phyloP scores from a whole-genome alignment of 164 flowering plant species.

The Vitis riparia region DNA sequence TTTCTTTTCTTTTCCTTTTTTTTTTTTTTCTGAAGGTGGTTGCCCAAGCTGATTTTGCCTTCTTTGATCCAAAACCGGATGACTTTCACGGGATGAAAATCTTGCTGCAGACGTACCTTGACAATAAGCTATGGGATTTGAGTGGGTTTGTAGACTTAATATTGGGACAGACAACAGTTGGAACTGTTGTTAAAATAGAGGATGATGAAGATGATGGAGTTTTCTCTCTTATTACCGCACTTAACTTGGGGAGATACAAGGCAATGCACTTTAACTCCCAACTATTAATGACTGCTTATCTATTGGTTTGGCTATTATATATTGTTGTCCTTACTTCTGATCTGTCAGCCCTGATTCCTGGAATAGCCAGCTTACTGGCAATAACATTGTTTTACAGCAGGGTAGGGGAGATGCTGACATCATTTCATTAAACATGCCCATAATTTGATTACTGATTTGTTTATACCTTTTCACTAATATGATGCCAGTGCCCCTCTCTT shows the following conservation, averaged over 20 bases:
- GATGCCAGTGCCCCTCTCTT: too few relatives aligned
- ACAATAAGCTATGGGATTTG: constrained; percentile 73
- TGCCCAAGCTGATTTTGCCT: constrained; percentile 87
- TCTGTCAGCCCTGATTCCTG: too few relatives aligned
- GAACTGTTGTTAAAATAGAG: constrained; percentile 84
- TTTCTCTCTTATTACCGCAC: constrained; percentile 60
- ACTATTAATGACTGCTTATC: neutral
- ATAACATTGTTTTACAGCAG: too few relatives aligned
- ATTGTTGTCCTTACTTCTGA: too few relatives aligned
- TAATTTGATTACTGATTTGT: too few relatives aligned
- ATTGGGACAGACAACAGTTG: constrained; percentile 90
- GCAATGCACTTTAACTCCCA: constrained; percentile 27
- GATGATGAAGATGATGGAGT: constrained; percentile 72
- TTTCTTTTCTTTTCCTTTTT: neutral
- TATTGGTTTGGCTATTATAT: too few relatives aligned
- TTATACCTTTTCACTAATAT: too few relatives aligned
- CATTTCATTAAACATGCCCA: too few relatives aligned
- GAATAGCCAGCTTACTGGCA: too few relatives aligned
- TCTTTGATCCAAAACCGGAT: constrained; percentile 82
- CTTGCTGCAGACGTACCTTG: constrained; percentile 77
- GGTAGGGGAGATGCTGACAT: too few relatives aligned
- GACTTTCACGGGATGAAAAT: constrained; percentile 92
- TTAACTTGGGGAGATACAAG: constrained; percentile 83
- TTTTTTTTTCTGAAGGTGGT: constrained; percentile 39
- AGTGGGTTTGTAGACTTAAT: constrained; percentile 87